Conservation (phyloP, 345 rosid genomes). For the Heritiera fomes region DNA sequence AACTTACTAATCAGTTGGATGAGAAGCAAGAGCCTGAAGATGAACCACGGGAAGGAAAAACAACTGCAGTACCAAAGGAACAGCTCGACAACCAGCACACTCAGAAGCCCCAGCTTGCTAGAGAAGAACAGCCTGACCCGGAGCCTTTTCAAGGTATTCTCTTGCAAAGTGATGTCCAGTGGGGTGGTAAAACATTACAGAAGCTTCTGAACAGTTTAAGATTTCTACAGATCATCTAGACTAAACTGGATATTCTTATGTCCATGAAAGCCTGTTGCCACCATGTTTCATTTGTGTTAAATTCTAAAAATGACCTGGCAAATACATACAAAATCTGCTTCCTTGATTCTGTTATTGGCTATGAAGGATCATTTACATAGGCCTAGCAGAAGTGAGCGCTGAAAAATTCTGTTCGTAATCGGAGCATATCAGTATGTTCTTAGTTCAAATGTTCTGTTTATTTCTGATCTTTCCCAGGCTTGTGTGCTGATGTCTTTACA, state of each 20-base stretch:
- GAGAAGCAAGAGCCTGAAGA: slow-evolving; percentile 35
- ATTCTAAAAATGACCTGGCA: background rate
- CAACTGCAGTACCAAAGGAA: slow-evolving; percentile 5
- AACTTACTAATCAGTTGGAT: slow-evolving; percentile 38
- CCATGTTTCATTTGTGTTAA: background rate
- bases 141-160: slow-evolving; percentile 19
- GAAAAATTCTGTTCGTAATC: background rate
- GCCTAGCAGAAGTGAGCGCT: background rate
- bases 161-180: slow-evolving; percentile 54
- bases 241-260: background rate
- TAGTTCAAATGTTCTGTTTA: background rate
- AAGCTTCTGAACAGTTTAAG: slow-evolving; percentile 58
- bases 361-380: too few species aligned
- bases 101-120: slow-evolving; percentile 18
- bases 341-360: background rate
- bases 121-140: slow-evolving; percentile 36
- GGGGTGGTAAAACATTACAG: slow-evolving; percentile 60
- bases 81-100: slow-evolving; percentile 13
- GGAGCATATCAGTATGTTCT: background rate
- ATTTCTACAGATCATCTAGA: slow-evolving; percentile 31
- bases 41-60: slow-evolving; percentile 21
- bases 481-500: background rate
- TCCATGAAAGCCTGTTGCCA: background rate
- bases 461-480: background rate
- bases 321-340: background rate